Evolutionary conservation across 228 moss, liverwort and hornwort species (phyloP).

Genomic region (Sphagnum fallax): DNA sequence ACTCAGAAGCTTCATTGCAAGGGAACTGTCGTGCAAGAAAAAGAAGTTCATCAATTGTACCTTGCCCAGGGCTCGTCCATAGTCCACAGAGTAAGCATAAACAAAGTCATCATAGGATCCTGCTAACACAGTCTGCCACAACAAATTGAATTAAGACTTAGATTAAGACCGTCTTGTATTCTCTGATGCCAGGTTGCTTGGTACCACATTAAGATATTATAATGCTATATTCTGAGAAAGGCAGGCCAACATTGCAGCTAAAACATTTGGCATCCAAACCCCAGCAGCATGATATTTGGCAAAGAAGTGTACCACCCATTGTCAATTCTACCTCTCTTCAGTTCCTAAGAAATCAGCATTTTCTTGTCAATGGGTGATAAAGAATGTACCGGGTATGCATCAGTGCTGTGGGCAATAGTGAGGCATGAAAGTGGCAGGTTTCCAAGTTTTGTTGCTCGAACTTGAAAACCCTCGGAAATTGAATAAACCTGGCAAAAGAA

Average conservation of each 20-base stretch:
- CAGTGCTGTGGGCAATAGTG: conserved; percentile 72
- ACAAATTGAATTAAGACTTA: background rate
- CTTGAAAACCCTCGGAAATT: conserved; percentile 92
- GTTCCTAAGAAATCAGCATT: no score
- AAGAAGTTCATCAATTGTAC: conserved; percentile 16
- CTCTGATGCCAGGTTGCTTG: background rate
- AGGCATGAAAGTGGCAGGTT: conserved; percentile 78
- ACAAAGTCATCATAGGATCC: conserved; percentile 93
- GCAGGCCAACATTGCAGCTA: no score
- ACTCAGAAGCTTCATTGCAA: background rate
- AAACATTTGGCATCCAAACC: no score
- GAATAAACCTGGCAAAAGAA: conserved; percentile 70
- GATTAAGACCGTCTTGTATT: background rate
- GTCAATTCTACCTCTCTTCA: no score
- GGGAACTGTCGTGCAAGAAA: background rate
- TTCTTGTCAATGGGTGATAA: background rate
- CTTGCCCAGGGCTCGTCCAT: conserved; percentile 94
- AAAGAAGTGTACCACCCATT: no score
- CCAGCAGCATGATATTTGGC: no score
- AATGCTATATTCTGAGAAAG: no score
- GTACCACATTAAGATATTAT: background rate
- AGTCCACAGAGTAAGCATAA: conserved; percentile 88
- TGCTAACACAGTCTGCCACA: conserved; percentile 75
- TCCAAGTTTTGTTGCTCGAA: conserved; percentile 88
- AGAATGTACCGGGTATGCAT: conserved; percentile 78